Conservation (phyloP, 2,329 filamentous ascomycete species). For the Penicillium thymicola region DNA sequence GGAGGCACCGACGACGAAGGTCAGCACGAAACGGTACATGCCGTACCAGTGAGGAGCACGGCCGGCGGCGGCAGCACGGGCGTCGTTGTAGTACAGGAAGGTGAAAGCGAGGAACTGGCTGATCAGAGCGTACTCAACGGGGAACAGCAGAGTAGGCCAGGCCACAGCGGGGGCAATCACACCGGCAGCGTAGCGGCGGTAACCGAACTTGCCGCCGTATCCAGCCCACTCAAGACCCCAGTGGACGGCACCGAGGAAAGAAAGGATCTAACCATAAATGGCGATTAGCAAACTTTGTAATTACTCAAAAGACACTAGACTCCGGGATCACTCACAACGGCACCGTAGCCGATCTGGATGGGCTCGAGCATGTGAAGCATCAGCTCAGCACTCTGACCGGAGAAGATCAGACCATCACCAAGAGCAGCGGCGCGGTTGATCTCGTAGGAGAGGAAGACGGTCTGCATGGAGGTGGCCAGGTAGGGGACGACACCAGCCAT, state of each 20-base stretch:
- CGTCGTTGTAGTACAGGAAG: conserved; percentile 80
- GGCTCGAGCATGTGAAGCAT: conserved; percentile 76
- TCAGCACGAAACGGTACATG: conserved; percentile 87
- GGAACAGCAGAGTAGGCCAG: conserved; percentile 85
- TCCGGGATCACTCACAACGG: conserved; percentile 59
- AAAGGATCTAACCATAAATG: conserved; percentile 64
- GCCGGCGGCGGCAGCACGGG: conserved; percentile 66
- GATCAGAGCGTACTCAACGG: conserved; percentile 79
- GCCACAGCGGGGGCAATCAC: conserved; percentile 75
- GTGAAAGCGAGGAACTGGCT: conserved; percentile 82
- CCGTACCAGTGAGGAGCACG: conserved; percentile 84
- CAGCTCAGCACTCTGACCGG: conserved; percentile 66
- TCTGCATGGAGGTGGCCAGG: conserved; percentile 76
- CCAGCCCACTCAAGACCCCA: conserved; percentile 86
- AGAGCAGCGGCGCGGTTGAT: conserved; percentile 65
- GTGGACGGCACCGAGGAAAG: conserved; percentile 89
- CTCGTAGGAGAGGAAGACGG: conserved; percentile 77
- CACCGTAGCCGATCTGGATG: conserved; percentile 85
- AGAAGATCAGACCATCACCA: conserved; percentile 64
- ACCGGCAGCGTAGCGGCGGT: conserved; percentile 78
- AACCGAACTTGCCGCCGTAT: conserved; percentile 64
- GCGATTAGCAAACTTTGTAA: conserved; percentile 12
- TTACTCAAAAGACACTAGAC: not conserved
- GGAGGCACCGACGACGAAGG: conserved; percentile 78
- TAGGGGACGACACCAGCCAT: conserved; percentile 81